Base-by-base conservation (phyloP, 768 basidiomycete species). In the Kwoniella sp. region DNA sequence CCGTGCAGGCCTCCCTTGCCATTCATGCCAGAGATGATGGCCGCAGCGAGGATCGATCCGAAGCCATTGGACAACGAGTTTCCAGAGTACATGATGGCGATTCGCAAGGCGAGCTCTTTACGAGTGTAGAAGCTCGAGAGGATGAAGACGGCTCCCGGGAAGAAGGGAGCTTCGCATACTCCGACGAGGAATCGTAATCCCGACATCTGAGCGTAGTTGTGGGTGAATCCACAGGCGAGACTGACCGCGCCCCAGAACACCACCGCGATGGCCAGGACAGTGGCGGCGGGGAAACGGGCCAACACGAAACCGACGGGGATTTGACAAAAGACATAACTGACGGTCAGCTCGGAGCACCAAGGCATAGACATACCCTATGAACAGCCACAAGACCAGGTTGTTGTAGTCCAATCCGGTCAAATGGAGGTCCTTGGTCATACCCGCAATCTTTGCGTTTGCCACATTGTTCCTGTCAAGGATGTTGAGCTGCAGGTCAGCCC, bases 1-100 rank as follows among this genome's bases (percentile, higher is more conserved):
- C 84, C 84, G 6, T 83, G 78, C 53, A 80, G 77, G 0, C 86
- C 87, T 9, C 82, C 74, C 48, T 78, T 77, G 7, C 83, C 84
- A 29, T 87, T 79, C 85, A 88, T 87, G 10, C 76, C 74, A n/a
- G 54, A 44, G 10, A 71, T 31, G 48, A 71, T 69, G 14, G 51
- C 69, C 25, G 64, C 49, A 17, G 64, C 62, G 34, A 71, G 46
- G 11, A 71, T 47, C 48, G 59, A 59, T 10, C 60, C 66, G 50
- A 71, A 63, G 19, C 67, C 66, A 25, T 62, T 62, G 1, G 59
- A 60, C 20, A 62, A 22, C 37, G 64, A 53, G n/a, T 53, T 51
- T 6, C n/a, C n/a, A n/a, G n/a, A n/a, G n/a, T n/a, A n/a, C 67
- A n/a, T n/a, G n/a, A 65, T 45, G 20, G 64, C 63, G 5, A 47